Evolutionary conservation across 768 basidiomycete genomes (phyloP).

Genomic region (Rhodotorula graminis): DNA sequence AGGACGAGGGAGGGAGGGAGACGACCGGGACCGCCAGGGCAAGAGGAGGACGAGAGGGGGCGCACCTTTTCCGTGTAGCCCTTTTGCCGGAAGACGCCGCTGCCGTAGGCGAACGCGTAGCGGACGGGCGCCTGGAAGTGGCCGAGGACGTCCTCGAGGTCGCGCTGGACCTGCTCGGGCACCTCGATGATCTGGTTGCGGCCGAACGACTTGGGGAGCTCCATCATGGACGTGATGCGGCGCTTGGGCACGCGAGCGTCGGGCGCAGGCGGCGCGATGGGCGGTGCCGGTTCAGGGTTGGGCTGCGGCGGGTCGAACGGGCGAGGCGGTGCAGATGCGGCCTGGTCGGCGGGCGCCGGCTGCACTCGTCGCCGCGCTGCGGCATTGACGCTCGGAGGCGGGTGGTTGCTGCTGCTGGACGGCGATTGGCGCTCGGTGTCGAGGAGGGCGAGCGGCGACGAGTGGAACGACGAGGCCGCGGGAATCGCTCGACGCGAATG

Average conservation of each 20-base stretch:
- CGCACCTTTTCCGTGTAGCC: conserved; percentile 55
- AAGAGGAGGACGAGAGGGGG: not conserved
- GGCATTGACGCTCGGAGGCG: conserved; percentile 6
- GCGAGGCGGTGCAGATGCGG: not conserved
- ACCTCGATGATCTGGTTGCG: conserved; percentile 37
- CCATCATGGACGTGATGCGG: conserved; percentile 28
- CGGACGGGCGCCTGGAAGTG: conserved; percentile 85
- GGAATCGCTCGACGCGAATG: not conserved
- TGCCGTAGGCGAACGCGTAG: conserved; percentile 96
- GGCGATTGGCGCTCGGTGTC: not conserved
- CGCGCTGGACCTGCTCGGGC: conserved; percentile 27
- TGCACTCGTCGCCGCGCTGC: conserved; percentile 14
- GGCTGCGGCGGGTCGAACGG: not conserved
- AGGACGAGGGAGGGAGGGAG: not conserved
- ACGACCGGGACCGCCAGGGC: not conserved
- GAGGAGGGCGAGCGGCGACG: not conserved
- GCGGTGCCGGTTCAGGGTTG: not conserved
- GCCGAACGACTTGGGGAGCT: conserved; percentile 32
- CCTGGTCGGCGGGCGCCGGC: not conserved
- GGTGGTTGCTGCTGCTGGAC: not conserved
- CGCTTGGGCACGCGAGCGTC: conserved; percentile 1
- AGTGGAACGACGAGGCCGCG: conserved; percentile 1
- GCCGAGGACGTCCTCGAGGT: conserved; percentile 68
- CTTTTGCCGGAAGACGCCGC: conserved; percentile 88
- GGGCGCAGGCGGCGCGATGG: conserved; percentile 13